A percentile compares a stretch with the other conserved stretches of the same genome.
phyloP scores from a whole-genome alignment of 2,329 filamentous ascomycete species.

The Aspergillus eucalypticola region DNA sequence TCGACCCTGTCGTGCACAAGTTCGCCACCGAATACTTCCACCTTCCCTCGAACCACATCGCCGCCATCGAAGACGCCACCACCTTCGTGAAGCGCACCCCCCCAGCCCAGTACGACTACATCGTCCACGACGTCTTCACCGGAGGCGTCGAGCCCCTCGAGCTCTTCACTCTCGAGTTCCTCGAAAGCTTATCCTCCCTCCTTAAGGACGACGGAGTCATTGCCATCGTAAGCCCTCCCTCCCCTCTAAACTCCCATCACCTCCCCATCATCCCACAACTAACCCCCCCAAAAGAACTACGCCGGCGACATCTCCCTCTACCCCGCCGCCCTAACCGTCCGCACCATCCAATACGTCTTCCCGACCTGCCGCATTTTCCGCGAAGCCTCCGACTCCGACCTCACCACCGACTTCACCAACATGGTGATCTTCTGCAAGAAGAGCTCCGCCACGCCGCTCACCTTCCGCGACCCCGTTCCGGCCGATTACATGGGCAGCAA shows the following conservation, averaged over 20 bases:
- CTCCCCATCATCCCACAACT: too few species aligned
- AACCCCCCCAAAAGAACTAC: constrained; percentile 70
- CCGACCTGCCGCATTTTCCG: constrained; percentile 90
- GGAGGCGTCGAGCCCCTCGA: constrained; percentile 87
- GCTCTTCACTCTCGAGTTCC: constrained; percentile 84
- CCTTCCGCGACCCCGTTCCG: constrained; percentile 66
- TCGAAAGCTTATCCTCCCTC: constrained; percentile 68
- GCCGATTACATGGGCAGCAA: constrained; percentile 72
- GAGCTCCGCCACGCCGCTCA: constrained; percentile 50
- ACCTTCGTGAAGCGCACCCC: constrained; percentile 58
- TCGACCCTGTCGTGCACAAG: constrained; percentile 84
- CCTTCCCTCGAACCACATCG: constrained; percentile 72
- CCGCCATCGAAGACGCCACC: constrained; percentile 80
- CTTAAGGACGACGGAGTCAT: constrained; percentile 78
- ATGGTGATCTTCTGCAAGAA: constrained; percentile 94
- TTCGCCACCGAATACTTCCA: constrained; percentile 82
- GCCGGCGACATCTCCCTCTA: constrained; percentile 82
- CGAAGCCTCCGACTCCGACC: constrained; percentile 62
- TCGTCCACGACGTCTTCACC: constrained; percentile 97
- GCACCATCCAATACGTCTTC: constrained; percentile 80
- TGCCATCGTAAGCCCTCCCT: constrained; percentile 68
- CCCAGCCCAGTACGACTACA: constrained; percentile 72
- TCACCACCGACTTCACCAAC: constrained; percentile 79
- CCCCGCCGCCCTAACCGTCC: constrained; percentile 73
- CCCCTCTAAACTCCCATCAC: background rate